Evolutionary conservation across 2,329 filamentous ascomycete genomes (phyloP).

Genomic region (Zopfia rhizophila): DNA sequence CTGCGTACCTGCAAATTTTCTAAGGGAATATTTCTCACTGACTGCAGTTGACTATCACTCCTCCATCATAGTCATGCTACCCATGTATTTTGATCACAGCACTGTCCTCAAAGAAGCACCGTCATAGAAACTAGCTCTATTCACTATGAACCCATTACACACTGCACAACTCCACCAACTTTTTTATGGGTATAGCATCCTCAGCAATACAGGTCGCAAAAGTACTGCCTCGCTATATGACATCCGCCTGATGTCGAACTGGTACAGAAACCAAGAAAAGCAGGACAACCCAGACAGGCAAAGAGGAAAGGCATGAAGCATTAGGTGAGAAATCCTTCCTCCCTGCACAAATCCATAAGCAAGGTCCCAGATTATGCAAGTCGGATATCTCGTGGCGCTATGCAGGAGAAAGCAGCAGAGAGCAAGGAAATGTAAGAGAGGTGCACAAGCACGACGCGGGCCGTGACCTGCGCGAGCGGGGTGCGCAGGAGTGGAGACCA

Average conservation of each 20-base stretch:
- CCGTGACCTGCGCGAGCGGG: conserved; percentile 27
- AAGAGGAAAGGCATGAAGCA: conserved; percentile 13
- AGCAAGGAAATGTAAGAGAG: conserved; percentile 23
- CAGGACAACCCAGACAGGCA: conserved; percentile 3
- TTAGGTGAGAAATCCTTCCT: conserved; percentile 53
- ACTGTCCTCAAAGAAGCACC: no score
- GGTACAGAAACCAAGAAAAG: conserved; percentile 13
- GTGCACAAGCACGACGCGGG: conserved; percentile 30
- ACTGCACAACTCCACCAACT: conserved; percentile 42
- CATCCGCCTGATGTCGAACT: conserved; percentile 2
- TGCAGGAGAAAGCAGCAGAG: conserved; percentile 41
- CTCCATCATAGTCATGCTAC: no score
- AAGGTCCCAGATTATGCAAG: conserved; percentile 50
- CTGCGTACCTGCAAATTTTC: no score
- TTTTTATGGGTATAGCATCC: conserved; percentile 48
- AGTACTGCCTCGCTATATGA: conserved; percentile 48
- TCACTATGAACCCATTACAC: conserved; percentile 16
- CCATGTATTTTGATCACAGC: no score
- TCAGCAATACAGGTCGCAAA: conserved; percentile 37
- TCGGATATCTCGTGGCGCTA: conserved; percentile 55
- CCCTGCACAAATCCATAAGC: conserved; percentile 46
- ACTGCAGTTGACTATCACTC: no score
- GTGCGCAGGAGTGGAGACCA: conserved; percentile 45
- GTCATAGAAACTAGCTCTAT: no score
- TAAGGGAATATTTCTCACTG: no score